Percentiles rank a stretch among this genome's conserved stretches.
phyloP scores from a whole-genome alignment of 164 flowering plant genomes.

The Saururus chinensis region DNA sequence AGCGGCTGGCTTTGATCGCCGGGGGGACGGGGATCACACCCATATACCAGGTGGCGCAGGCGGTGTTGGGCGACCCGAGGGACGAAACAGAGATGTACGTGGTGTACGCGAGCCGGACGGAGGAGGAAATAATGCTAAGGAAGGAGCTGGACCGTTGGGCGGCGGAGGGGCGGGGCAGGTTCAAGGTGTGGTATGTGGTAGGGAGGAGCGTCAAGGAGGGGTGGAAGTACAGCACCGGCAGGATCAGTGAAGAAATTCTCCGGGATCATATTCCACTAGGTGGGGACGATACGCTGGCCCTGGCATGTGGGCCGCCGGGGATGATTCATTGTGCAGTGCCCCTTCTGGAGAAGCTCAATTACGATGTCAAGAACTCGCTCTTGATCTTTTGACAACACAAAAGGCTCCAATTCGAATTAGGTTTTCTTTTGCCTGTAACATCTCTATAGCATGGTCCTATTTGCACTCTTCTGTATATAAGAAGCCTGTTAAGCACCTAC shows the following conservation, averaged over 20 bases:
- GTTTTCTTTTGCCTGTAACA: no score
- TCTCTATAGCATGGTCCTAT: no score
- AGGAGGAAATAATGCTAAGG: slow-evolving; percentile 71
- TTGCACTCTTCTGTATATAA: no score
- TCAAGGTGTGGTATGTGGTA: slow-evolving; percentile 91
- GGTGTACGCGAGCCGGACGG: slow-evolving; percentile 82
- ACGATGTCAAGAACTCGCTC: slow-evolving; percentile 54
- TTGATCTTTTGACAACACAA: slow-evolving; percentile 38
- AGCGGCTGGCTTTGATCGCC: slow-evolving; percentile 70
- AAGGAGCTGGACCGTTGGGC: slow-evolving; percentile 82
- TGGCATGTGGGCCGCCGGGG: slow-evolving; percentile 87
- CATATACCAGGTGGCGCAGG: slow-evolving; percentile 77
- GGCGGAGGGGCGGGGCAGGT: slow-evolving; percentile 20
- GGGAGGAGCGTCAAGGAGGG: slow-evolving; percentile 26
- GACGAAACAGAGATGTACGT: slow-evolving; percentile 74
- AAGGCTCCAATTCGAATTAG: background rate
- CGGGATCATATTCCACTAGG: slow-evolving; percentile 65
- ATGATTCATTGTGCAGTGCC: slow-evolving; percentile 91
- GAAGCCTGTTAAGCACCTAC: no score
- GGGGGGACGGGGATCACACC: slow-evolving; percentile 98
- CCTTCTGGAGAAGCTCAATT: slow-evolving; percentile 80
- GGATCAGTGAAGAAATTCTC: slow-evolving; percentile 46
- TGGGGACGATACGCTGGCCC: slow-evolving; percentile 37
- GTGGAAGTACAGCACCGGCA: slow-evolving; percentile 76
- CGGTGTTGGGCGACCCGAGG: no score